Evolutionary conservation across 176 grass and related monocot genomes (phyloP).

Genomic region (Musa troglodytarum): DNA sequence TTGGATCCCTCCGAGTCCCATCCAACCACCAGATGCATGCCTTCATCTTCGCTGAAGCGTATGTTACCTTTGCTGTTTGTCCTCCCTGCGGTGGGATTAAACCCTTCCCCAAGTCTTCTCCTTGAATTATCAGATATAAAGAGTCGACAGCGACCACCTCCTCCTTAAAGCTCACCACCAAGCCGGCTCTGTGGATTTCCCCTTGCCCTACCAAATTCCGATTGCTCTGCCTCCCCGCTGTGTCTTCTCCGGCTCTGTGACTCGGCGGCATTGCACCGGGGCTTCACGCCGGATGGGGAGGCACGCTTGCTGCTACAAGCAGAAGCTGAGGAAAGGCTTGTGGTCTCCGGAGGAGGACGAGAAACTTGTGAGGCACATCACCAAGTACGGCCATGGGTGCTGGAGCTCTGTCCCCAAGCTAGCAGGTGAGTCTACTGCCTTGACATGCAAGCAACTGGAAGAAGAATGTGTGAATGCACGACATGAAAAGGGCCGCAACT

Average conservation of each 20-base stretch:
- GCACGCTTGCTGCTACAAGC: slow-evolving; percentile 4
- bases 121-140: too few relatives aligned
- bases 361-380: slow-evolving; percentile 1
- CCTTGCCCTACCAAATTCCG: not conserved
- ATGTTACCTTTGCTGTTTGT: too few relatives aligned
- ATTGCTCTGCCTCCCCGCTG: not conserved
- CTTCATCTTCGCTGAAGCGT: too few relatives aligned
- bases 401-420: slow-evolving; percentile 13
- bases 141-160: not conserved
- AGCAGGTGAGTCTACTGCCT: not conserved
- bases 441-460: not conserved
- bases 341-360: slow-evolving; percentile 12
- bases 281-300: not conserved
- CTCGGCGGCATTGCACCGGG: not conserved
- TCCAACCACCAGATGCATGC: too few relatives aligned
- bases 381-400: slow-evolving; percentile 1
- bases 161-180: not conserved
- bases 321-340: slow-evolving; percentile 3
- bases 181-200: not conserved
- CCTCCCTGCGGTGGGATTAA: too few relatives aligned
- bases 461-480: too few relatives aligned
- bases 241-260: not conserved
- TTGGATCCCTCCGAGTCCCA: too few relatives aligned
- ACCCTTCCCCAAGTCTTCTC: too few relatives aligned
- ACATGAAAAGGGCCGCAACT: not conserved